These are phyloP conservation scores for Pythium vanterpoolii DNA, from an alignment of 352 stramenopile species.

Conservation along the genomic window DNA sequence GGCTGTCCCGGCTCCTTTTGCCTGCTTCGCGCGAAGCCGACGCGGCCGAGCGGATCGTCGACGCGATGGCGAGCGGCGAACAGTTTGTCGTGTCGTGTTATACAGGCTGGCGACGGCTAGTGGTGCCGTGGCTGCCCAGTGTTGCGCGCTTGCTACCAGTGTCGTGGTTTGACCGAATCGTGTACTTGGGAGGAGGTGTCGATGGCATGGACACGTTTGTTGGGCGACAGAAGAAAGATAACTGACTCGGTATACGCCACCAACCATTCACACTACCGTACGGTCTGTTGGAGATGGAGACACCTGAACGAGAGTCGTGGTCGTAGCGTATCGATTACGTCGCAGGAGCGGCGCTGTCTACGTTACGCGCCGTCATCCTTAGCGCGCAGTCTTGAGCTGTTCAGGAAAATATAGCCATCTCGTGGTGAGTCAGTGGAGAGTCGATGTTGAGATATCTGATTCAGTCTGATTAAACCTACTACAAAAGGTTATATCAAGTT, in stretches of 20 bases:
- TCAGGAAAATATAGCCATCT: neutral
- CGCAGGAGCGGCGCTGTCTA: too few species aligned
- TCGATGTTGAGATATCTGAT: neutral
- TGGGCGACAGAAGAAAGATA: constrained; percentile 23
- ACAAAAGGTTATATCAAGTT: too few species aligned
- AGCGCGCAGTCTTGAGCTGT: too few species aligned
- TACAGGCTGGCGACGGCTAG: constrained; percentile 43
- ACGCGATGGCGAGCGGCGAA: constrained; percentile 47
- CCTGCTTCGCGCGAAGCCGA: constrained; percentile 46
- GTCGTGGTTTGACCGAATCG: constrained; percentile 42
- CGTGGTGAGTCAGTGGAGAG: neutral
- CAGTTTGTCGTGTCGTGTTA: constrained; percentile 70
- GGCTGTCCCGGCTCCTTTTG: constrained; percentile 38
- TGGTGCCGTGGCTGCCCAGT: constrained; percentile 47
- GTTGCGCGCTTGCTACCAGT: constrained; percentile 58
- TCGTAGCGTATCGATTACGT: too few species aligned
- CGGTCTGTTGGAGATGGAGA: too few species aligned
- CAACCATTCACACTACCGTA: neutral
- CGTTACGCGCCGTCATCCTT: neutral
- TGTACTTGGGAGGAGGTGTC: constrained; percentile 55
- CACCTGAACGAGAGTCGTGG: too few species aligned
- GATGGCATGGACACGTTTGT: constrained; percentile 80
- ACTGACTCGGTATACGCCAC: neutral
- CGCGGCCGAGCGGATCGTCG: constrained; percentile 50
- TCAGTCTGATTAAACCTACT: constrained; percentile 12